These are phyloP conservation scores for Microcera coccophila DNA, from an alignment of 2,329 filamentous ascomycete genomes.

Conservation along the genomic window DNA sequence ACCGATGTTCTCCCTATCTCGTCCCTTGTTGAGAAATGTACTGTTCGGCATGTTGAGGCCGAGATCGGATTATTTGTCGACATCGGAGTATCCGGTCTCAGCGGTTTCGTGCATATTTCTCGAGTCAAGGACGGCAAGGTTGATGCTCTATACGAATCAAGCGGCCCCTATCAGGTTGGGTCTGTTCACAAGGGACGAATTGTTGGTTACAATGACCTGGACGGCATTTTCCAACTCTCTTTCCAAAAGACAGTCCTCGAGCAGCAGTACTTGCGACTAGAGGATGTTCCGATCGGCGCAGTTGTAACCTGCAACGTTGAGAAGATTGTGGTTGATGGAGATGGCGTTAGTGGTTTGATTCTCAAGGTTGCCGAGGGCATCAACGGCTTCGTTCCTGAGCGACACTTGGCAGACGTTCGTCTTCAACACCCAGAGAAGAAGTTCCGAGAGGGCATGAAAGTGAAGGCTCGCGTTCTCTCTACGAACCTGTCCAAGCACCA, in stretches of 20 bases:
- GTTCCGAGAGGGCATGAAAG: conserved; percentile 78
- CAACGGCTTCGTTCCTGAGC: conserved; percentile 80
- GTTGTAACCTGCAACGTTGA: conserved; percentile 80
- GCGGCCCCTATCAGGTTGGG: conserved; percentile 73
- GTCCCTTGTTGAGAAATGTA: conserved; percentile 71
- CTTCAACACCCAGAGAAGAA: conserved; percentile 95
- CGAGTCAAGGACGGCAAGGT: conserved; percentile 86
- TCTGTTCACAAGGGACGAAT: conserved; percentile 78
- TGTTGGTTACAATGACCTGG: conserved; percentile 80
- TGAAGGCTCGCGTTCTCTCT: conserved; percentile 83
- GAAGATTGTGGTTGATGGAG: conserved; percentile 72
- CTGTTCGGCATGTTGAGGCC: conserved; percentile 73
- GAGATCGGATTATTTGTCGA: conserved; percentile 79
- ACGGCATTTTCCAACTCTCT: conserved; percentile 81
- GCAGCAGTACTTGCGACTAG: conserved; percentile 84
- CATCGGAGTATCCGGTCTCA: conserved; percentile 58
- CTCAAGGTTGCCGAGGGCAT: conserved; percentile 84
- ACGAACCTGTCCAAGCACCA: conserved; percentile 71
- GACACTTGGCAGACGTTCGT: conserved; percentile 82
- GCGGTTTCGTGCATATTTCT: conserved; percentile 94
- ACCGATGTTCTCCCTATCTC: conserved; percentile 65
- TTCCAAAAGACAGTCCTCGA: conserved; percentile 78
- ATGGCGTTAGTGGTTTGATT: conserved; percentile 76
- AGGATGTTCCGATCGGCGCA: conserved; percentile 80
- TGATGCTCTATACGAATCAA: conserved; percentile 71